These are phyloP conservation scores for Teratosphaeria epicoccoides DNA, from an alignment of 2,329 filamentous ascomycete species.

Conservation along the genomic window DNA sequence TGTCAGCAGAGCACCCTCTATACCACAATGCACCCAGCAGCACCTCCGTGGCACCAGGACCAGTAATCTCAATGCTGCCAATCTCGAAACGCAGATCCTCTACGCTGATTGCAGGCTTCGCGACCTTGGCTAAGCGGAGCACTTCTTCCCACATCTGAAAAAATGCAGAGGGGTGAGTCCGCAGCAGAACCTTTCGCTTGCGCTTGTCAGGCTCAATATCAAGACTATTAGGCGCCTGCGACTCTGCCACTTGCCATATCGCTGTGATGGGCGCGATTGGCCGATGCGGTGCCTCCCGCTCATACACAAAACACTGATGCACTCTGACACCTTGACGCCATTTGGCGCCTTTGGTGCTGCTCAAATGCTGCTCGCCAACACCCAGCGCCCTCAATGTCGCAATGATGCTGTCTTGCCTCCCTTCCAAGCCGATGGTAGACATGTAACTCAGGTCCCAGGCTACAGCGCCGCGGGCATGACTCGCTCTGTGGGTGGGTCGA, in stretches of 20 bases:
- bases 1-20: background rate
- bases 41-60: conserved; percentile 69
- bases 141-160: conserved; percentile 57
- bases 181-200: conserved; percentile 52
- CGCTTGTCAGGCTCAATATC: conserved; percentile 20
- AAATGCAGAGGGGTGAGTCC: conserved; percentile 75
- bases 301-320: conserved; percentile 49
- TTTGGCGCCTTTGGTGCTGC: conserved; percentile 53
- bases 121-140: conserved; percentile 45
- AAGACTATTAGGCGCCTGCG: conserved; percentile 10
- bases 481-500: conserved; percentile 71
- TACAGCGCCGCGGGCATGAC: conserved; percentile 63
- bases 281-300: conserved; percentile 42
- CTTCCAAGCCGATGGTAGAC: conserved; percentile 71
- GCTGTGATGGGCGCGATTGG: conserved; percentile 62
- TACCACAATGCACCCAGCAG: conserved; percentile 56
- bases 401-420: conserved; percentile 51
- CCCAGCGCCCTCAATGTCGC: conserved; percentile 57
- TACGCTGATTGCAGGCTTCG: conserved; percentile 51
- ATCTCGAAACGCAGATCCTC: conserved; percentile 64
- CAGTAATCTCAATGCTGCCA: conserved; percentile 59
- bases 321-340: conserved; percentile 57
- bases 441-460: conserved; percentile 94
- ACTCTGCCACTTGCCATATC: conserved; percentile 58
- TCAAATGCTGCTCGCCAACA: conserved; percentile 41